A percentile compares a stretch with the other conserved stretches of the same genome.
Conservation (phyloP, 2,329 filamentous ascomycete genomes). For the Rhynchosporium graminicola region DNA sequence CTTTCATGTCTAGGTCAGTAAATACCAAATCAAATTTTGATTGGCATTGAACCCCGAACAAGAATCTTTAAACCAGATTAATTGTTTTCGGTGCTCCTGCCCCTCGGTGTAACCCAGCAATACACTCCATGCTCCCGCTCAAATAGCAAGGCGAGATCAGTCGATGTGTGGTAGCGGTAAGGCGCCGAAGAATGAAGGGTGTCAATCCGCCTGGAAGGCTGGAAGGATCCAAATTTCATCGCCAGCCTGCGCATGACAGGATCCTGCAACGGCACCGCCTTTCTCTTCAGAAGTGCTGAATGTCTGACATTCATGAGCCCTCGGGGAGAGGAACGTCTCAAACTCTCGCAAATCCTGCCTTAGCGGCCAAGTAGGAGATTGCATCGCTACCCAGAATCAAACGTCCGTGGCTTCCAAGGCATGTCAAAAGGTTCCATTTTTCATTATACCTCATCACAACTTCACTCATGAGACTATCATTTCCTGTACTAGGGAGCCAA, state of each 20-base stretch:
- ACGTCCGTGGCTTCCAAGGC: neutral
- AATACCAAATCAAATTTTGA: too few species aligned
- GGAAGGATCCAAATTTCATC: slow-evolving; percentile 6
- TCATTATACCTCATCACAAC: neutral
- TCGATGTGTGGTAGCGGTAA: neutral
- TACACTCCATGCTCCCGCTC: neutral
- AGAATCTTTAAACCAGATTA: neutral
- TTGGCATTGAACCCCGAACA: too few species aligned
- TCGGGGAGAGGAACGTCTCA: neutral
- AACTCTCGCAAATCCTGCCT: neutral
- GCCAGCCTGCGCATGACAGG: neutral
- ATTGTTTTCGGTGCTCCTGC: neutral
- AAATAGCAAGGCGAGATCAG: neutral
- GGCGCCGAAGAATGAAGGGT: neutral
- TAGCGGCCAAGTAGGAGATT: neutral
- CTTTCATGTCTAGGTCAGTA: too few species aligned
- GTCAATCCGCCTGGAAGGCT: neutral
- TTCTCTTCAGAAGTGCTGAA: neutral
- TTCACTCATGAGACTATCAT: neutral
- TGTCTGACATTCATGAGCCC: neutral
- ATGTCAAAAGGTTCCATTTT: too few species aligned
- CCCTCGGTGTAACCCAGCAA: neutral
- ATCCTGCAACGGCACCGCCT: neutral
- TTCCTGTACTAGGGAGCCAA: too few species aligned
- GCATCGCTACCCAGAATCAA: neutral